A percentile compares a stretch with the other conserved stretches of the same genome.
Evolutionary conservation across 495 filamentous ascomycete species (phyloP).

Genomic region (Parathielavia hyrcaniae): DNA sequence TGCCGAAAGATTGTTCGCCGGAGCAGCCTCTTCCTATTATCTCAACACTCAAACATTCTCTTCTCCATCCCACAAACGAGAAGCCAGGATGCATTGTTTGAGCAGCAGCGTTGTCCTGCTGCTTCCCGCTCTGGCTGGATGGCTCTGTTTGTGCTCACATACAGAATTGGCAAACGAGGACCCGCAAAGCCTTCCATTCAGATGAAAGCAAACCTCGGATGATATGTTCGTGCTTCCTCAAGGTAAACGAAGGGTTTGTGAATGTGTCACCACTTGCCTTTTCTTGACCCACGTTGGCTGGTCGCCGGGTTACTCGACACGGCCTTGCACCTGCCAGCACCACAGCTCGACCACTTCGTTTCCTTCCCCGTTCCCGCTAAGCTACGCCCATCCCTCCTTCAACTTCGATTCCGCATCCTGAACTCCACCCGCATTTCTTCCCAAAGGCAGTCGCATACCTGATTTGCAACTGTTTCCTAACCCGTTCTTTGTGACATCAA

Average conservation of each 20-base stretch:
- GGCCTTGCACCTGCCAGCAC: background rate
- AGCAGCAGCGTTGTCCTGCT: background rate
- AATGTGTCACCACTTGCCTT: conserved; percentile 1
- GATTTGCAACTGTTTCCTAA: background rate
- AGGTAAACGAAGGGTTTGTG: background rate
- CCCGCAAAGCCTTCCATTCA: background rate
- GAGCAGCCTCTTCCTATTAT: too few relatives aligned
- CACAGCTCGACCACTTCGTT: background rate
- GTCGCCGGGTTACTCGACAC: conserved; percentile 6
- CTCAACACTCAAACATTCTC: too few relatives aligned
- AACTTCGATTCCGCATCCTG: background rate
- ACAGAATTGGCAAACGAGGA: background rate
- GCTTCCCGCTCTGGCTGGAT: background rate
- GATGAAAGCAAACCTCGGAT: background rate
- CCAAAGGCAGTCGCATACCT: background rate
- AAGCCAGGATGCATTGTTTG: background rate
- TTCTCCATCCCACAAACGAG: too few relatives aligned
- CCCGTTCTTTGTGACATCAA: conserved; percentile 5
- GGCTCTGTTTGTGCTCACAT: conserved; percentile 3
- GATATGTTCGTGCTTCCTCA: background rate
- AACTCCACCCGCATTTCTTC: background rate
- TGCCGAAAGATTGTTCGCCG: too few relatives aligned
- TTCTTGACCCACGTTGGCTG: conserved; percentile 2
- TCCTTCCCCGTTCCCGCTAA: background rate
- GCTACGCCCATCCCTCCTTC: too few relatives aligned